phyloP scores from a whole-genome alignment of 768 basidiomycete genomes.

The Leucocoprinus birnbaumii region DNA sequence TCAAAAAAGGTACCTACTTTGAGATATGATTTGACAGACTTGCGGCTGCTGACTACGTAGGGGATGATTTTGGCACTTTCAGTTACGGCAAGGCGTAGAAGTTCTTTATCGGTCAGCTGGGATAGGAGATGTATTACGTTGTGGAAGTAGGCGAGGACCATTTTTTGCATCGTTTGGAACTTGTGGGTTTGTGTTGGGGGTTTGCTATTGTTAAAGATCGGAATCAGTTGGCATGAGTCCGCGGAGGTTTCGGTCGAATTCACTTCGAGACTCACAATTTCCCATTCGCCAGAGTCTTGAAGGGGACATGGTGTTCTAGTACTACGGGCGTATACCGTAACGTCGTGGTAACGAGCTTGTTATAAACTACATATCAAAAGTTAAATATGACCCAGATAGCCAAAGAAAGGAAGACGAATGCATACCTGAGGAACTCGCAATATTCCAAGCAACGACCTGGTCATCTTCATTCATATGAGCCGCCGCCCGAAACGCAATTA shows the following conservation, averaged over 20 bases:
- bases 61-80: conserved; percentile 91
- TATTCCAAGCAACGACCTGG: conserved; percentile 77
- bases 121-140: conserved; percentile 79
- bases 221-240: conserved; percentile 1
- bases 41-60: conserved; percentile 81
- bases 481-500: conserved; percentile 90
- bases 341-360: conserved; percentile 84
- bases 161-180: conserved; percentile 80
- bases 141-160: conserved; percentile 87
- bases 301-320: conserved; percentile 83
- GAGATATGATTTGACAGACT: conserved; percentile 81
- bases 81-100: conserved; percentile 65
- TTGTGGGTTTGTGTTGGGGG: conserved; percentile 78
- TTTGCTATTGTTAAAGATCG: conserved; percentile 53
- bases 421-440: conserved; percentile 77
- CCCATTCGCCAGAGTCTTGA: conserved; percentile 77
- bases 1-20: conserved; percentile 50
- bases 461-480: conserved; percentile 87
- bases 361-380: conserved; percentile 64
- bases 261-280: conserved; percentile 63
- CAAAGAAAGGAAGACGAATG: conserved; percentile 8
- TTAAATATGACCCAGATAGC: conserved; percentile 9
- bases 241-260: neutral
- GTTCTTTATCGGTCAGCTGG: conserved; percentile 67
- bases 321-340: conserved; percentile 90